A percentile compares a stretch with the other conserved stretches of the same genome.
These are phyloP conservation scores for Hymenochaete sp. DNA, from an alignment of 1,284 basidiomycete genomes.

Conservation along the genomic window DNA sequence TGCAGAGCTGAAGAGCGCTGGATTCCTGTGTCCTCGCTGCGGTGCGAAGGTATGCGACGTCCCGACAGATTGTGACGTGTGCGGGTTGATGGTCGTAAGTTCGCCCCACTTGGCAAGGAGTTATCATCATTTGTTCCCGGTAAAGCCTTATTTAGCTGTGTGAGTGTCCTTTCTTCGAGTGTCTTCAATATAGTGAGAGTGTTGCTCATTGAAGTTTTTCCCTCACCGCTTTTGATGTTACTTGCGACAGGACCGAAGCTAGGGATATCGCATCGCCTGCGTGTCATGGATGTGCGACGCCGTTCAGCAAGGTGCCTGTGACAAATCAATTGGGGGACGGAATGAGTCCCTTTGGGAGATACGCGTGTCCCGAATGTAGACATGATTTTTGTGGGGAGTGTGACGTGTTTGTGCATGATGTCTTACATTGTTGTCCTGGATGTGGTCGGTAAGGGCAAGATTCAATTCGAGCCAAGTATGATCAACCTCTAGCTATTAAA, in stretches of 20 bases:
- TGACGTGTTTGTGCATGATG: constrained; percentile 56
- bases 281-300: constrained; percentile 68
- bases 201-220: neutral
- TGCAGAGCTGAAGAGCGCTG: constrained; percentile 79
- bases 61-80: constrained; percentile 96
- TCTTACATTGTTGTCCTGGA: constrained; percentile 50
- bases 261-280: constrained; percentile 30
- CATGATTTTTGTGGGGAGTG: constrained; percentile 55
- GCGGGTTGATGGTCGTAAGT: constrained; percentile 95
- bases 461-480: too few species aligned
- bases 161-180: too few species aligned
- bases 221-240: constrained; percentile 4
- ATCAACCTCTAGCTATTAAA: too few species aligned
- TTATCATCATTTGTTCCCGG: constrained; percentile 91
- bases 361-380: constrained; percentile 54
- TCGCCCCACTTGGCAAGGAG: constrained; percentile 94
- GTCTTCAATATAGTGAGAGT: too few species aligned
- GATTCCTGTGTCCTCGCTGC: constrained; percentile 94
- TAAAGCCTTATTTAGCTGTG: constrained; percentile 74
- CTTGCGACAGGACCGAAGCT: constrained; percentile 18
- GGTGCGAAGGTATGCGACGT: constrained; percentile 92
- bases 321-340: constrained; percentile 43
- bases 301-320: constrained; percentile 39
- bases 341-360: constrained; percentile 71
- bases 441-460: constrained; percentile 42